phyloP scores from a whole-genome alignment of 352 stramenopile species.

The Phytophthora hibernalis region DNA sequence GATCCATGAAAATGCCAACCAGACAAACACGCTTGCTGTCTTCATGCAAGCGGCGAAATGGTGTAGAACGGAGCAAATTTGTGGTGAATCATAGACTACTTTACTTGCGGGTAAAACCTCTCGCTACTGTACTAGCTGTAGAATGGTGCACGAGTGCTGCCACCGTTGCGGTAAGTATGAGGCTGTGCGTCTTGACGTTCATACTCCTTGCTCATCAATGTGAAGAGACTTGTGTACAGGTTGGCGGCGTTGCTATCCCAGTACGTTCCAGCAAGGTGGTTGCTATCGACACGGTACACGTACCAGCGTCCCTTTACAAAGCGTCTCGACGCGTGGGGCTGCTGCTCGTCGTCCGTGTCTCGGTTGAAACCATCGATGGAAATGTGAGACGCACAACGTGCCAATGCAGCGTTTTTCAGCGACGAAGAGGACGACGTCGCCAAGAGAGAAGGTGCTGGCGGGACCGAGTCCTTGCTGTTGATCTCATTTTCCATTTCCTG shows the following conservation, averaged over 20 bases:
- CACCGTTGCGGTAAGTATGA: conserved; percentile 15
- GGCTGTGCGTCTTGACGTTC: conserved; percentile 35
- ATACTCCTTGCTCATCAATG: conserved; percentile 67
- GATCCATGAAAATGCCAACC: no score
- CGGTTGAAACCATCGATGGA: conserved; percentile 73
- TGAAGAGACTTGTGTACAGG: conserved; percentile 78
- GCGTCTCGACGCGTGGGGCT: conserved; percentile 19
- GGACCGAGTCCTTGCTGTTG: conserved; percentile 27
- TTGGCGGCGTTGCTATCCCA: conserved; percentile 70
- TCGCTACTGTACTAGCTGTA: conserved; percentile 15
- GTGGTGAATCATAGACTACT: not conserved
- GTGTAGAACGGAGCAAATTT: not conserved
- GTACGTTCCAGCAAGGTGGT: conserved; percentile 77
- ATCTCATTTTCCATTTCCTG: conserved; percentile 49
- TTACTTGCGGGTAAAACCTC: not conserved
- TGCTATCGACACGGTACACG: conserved; percentile 79
- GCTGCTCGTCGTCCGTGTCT: conserved; percentile 44
- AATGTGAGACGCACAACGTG: conserved; percentile 71
- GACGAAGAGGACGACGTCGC: conserved; percentile 50
- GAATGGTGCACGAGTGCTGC: conserved; percentile 6
- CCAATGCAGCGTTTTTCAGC: conserved; percentile 35
- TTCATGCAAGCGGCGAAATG: conserved; percentile 16
- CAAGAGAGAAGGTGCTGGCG: conserved; percentile 43
- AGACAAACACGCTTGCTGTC: conserved; percentile 44
- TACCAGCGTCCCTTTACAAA: conserved; percentile 79